Evolutionary conservation across 495 filamentous ascomycete species (phyloP).

Genomic region (Penicillium paradoxum): DNA sequence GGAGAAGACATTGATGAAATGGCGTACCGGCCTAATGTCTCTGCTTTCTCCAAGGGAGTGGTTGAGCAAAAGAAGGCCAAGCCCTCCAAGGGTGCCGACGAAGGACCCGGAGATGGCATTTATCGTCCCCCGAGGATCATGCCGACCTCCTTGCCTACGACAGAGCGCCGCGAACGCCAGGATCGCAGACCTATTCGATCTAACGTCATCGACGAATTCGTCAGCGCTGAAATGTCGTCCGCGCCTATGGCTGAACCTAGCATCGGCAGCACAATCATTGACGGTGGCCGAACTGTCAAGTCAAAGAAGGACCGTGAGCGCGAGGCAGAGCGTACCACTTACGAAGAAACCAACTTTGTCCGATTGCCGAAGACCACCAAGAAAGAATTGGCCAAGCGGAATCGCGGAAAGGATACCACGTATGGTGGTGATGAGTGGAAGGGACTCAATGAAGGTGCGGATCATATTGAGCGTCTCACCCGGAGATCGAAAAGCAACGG

Average conservation of each 20-base stretch:
- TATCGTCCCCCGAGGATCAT: conserved; percentile 84
- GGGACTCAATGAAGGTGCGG: conserved; percentile 69
- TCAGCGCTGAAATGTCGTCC: conserved; percentile 70
- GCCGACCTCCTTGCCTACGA: conserved; percentile 59
- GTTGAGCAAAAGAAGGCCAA: conserved; percentile 24
- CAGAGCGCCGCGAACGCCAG: conserved; percentile 55
- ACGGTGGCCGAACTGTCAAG: conserved; percentile 67
- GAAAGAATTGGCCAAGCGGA: conserved; percentile 57
- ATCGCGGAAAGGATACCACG: conserved; percentile 44
- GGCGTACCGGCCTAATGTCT: conserved; percentile 61
- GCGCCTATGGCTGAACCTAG: conserved; percentile 74
- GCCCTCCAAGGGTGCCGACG: conserved; percentile 17
- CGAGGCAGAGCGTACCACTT: conserved; percentile 67
- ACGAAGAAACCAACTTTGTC: conserved; percentile 85
- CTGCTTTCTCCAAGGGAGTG: conserved; percentile 47
- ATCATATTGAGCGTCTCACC: conserved; percentile 70
- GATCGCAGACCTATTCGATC: conserved; percentile 52
- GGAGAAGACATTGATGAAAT: conserved; percentile 55
- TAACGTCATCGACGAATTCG: conserved; percentile 78
- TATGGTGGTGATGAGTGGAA: conserved; percentile 87
- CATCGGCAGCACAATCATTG: conserved; percentile 76
- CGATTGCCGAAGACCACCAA: conserved; percentile 76
- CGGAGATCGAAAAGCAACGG: conserved; percentile 48
- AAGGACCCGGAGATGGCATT: conserved; percentile 49
- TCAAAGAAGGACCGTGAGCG: conserved; percentile 61